phyloP scores from a whole-genome alignment of 768 basidiomycete species.

The Pisolithus microcarpus region DNA sequence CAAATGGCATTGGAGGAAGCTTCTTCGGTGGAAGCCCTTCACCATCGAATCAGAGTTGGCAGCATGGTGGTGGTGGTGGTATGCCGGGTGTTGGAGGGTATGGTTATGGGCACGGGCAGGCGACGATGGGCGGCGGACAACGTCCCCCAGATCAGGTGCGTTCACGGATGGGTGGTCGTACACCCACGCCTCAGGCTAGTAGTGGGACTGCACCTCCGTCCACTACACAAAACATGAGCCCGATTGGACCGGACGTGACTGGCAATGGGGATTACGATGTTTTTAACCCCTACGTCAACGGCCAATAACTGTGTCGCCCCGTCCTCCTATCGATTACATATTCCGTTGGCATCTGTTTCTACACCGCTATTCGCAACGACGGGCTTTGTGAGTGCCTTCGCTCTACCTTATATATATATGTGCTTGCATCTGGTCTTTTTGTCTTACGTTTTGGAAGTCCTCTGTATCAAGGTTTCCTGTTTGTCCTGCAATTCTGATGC shows the following conservation, averaged over 20 bases:
- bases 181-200: conserved; percentile 33
- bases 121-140: conserved; percentile 17
- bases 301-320: conserved; percentile 23
- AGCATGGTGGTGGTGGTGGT: conserved; percentile 17
- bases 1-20: conserved; percentile 24
- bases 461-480: neutral
- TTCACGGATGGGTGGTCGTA: conserved; percentile 38
- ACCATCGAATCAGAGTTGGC: conserved; percentile 23
- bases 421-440: neutral
- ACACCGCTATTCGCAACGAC: neutral
- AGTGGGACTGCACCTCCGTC: neutral
- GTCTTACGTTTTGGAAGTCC: neutral
- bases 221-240: conserved; percentile 31
- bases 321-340: too few relatives aligned
- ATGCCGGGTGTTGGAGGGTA: conserved; percentile 21
- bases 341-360: conserved; percentile 1
- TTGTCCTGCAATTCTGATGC: neutral
- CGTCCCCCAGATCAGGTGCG: conserved; percentile 26
- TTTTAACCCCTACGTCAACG: conserved; percentile 54
- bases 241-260: conserved; percentile 34
- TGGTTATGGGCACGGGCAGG: conserved; percentile 24
- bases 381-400: neutral
- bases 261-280: conserved; percentile 47
- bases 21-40: conserved; percentile 22
- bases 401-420: conserved; percentile 8